Conservation (phyloP, 1,284 basidiomycete genomes). For the Papiliotrema terrestris region DNA sequence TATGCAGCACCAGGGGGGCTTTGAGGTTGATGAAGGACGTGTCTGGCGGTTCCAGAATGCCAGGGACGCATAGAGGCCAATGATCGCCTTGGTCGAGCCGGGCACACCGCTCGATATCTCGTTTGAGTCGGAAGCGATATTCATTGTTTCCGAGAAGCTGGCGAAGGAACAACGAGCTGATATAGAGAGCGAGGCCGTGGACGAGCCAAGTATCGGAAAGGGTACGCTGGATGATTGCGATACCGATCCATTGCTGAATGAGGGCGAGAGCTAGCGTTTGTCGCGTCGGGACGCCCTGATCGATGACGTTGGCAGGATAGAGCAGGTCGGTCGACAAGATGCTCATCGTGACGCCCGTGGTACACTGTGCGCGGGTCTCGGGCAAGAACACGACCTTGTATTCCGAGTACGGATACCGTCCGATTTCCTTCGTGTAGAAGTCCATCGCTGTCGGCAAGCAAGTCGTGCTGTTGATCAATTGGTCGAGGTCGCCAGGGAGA, state of each 20-base stretch:
- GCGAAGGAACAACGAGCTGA: slow-evolving; percentile 82
- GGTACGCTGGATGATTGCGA: slow-evolving; percentile 93
- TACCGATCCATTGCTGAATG: slow-evolving; percentile 94
- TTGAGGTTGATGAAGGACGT: slow-evolving; percentile 92
- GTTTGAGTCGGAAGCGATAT: slow-evolving; percentile 90
- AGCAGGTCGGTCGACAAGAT: slow-evolving; percentile 79
- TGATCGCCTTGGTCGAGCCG: slow-evolving; percentile 83
- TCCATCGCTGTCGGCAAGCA: slow-evolving; percentile 85
- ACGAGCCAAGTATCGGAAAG: slow-evolving; percentile 96
- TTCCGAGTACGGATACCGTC: slow-evolving; percentile 93
- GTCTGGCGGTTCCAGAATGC: slow-evolving; percentile 75
- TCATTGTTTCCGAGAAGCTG: slow-evolving; percentile 94
- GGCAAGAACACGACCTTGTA: slow-evolving; percentile 97
- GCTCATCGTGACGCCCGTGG: slow-evolving; percentile 80
- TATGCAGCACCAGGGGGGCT: slow-evolving; percentile 89
- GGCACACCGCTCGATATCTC: slow-evolving; percentile 92
- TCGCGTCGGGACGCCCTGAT: slow-evolving; percentile 88
- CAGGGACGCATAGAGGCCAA: slow-evolving; percentile 91
- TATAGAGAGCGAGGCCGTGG: slow-evolving; percentile 86
- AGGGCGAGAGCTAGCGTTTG: slow-evolving; percentile 82
- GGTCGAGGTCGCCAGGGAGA: slow-evolving; percentile 71
- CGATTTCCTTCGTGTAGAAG: slow-evolving; percentile 87
- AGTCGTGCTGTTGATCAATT: slow-evolving; percentile 63
- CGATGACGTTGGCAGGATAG: slow-evolving; percentile 83
- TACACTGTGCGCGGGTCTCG: slow-evolving; percentile 71